phyloP scores from a whole-genome alignment of 306 rosid species.

The Fragaria nilgerrensis region DNA sequence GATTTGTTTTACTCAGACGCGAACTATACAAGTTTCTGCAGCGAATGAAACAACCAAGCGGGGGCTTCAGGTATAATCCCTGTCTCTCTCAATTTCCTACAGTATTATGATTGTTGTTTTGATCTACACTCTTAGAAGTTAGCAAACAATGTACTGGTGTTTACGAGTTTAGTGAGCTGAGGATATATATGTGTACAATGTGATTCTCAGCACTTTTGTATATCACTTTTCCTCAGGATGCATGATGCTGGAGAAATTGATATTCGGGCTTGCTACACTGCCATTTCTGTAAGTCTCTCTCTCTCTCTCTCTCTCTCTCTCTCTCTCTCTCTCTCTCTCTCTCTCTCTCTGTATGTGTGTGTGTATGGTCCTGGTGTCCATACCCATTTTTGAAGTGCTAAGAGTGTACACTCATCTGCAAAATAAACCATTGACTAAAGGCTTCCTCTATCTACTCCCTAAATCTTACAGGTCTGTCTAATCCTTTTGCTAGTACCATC shows the following conservation, averaged over 20 bases:
- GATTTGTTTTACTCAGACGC: conserved; percentile 44
- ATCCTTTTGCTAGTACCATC: not conserved
- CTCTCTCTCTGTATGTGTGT: not conserved
- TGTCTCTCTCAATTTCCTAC: not conserved
- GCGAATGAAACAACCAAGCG: conserved; percentile 77
- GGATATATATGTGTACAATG: not conserved
- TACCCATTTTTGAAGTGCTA: not conserved
- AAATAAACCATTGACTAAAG: not conserved
- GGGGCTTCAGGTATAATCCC: conserved; percentile 67
- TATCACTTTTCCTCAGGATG: conserved; percentile 49
- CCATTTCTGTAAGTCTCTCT: conserved; percentile 75
- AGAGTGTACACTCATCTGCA: not conserved
- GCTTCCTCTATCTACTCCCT: not conserved
- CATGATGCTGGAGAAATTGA: conserved; percentile 92
- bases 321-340: not conserved
- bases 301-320: not conserved
- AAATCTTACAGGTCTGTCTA: not conserved
- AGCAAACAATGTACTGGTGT: not conserved
- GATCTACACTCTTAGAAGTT: not conserved
- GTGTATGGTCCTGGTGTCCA: not conserved
- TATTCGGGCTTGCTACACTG: conserved; percentile 93
- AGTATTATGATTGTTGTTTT: not conserved
- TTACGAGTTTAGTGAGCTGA: not conserved
- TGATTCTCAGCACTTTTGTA: not conserved
- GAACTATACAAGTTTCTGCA: conserved; percentile 56